Conservation (phyloP, 1,139 yeast species). For the Hansenula lynferdii region DNA sequence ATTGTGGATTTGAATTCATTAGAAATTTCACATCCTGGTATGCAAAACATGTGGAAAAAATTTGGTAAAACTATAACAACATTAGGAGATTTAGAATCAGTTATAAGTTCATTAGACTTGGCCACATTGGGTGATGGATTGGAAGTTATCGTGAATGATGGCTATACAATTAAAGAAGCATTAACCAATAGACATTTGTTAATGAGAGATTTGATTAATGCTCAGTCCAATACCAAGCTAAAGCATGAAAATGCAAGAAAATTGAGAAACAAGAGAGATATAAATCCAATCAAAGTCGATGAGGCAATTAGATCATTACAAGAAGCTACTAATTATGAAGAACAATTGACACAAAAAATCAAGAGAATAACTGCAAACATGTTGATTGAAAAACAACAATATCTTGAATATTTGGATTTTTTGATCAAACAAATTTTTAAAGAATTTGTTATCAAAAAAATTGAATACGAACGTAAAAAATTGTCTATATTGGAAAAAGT, state of each 20-base stretch:
- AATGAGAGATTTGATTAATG: constrained; percentile 82
- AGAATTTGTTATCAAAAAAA: constrained; percentile 61
- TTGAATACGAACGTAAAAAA: constrained; percentile 83
- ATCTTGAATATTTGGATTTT: constrained; percentile 49
- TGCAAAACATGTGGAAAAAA: constrained; percentile 80
- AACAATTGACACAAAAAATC: constrained; percentile 67
- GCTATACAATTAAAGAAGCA: constrained; percentile 87
- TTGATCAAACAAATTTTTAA: constrained; percentile 53
- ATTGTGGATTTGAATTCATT: constrained; percentile 43
- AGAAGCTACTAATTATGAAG: constrained; percentile 74
- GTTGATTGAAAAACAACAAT: constrained; percentile 64
- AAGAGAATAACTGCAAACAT: constrained; percentile 83
- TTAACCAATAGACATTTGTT: constrained; percentile 86
- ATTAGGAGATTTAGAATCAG: constrained; percentile 72
- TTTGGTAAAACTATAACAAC: constrained; percentile 63
- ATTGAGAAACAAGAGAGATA: constrained; percentile 66
- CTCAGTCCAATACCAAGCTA: constrained; percentile 67
- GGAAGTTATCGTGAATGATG: constrained; percentile 60
- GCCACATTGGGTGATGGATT: constrained; percentile 79
- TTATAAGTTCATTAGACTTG: constrained; percentile 69
- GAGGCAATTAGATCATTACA: constrained; percentile 82
- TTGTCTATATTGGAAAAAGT: constrained; percentile 72
- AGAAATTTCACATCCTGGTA: constrained; percentile 56
- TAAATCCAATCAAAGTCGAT: constrained; percentile 85
- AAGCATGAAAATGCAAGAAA: constrained; percentile 74